Evolutionary conservation across 352 stramenopile species (phyloP), one percentile per base, ranked within the genome.

Genomic region (Phytophthora sojae): DNA sequence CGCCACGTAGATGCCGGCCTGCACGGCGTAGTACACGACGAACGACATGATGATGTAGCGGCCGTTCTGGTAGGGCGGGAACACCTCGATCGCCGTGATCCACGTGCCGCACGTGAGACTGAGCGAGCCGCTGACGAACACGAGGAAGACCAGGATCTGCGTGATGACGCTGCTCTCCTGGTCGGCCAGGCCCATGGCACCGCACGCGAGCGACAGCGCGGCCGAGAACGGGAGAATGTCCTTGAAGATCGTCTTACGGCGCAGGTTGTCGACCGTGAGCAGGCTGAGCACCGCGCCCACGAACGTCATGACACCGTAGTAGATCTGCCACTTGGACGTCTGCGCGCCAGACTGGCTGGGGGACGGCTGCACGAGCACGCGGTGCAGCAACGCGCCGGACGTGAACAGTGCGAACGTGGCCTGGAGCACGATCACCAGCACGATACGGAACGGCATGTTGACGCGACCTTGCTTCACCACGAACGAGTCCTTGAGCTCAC

Each of bases 241-340:
- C 69, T 96, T 96, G 68, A 94, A 91, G 25, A 96, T 91, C 9
- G 90, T 96, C 74, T 96, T 96, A 66, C 90, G 88, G n/a, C 87
- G 88, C 42, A 96, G 65, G 52, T 85, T 95, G 64, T 96, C 90
- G 11, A 96, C 86, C 2, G 82, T 95, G 37, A 96, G 74, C 52
- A 95, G 42, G 39, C 88, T 91, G 64, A 96, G 21, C 6, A 91
- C 25, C 1, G 86, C 75, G 21, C 90, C 90, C 4, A 91, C 42
- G 44, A 96, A 85, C 21, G 76, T 90, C 83, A 91, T 93, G 19
- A 87, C 60, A 0, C 88, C 89, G 66, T 93, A 95, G 63, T 91
- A 93, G 50, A 93, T 80, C 63, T 86, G 74, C 89, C 89, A 96
- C 58, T 82, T 82, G 11, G 86, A 94, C 25, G 84, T 94, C 66